These are phyloP conservation scores for Ganoderma lucidum DNA, from an alignment of 1,284 basidiomycete species.

Conservation along the genomic window DNA sequence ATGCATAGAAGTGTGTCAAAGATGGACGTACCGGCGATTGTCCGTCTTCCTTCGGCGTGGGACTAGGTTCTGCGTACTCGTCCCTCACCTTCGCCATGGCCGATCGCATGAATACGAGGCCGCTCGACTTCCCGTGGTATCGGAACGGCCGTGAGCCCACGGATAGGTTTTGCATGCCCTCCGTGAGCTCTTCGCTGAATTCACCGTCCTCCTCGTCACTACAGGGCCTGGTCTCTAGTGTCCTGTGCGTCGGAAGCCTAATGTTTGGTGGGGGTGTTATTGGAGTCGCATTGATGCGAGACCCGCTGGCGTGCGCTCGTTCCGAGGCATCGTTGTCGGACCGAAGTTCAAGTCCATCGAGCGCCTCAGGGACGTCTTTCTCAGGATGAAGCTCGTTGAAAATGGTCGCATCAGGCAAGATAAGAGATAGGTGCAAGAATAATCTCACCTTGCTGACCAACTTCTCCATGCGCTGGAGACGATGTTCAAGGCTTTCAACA, in stretches of 20 bases:
- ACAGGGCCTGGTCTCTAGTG: neutral
- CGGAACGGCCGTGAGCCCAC: slow-evolving; percentile 41
- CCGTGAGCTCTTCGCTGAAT: slow-evolving; percentile 13
- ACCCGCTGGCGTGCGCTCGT: slow-evolving; percentile 12
- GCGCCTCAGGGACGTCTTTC: slow-evolving; percentile 52
- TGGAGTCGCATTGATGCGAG: slow-evolving; percentile 18
- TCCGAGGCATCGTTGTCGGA: slow-evolving; percentile 29
- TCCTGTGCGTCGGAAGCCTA: slow-evolving; percentile 27
- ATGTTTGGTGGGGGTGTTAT: slow-evolving; percentile 14
- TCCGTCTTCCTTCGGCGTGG: neutral
- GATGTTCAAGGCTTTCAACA: slow-evolving; percentile 74
- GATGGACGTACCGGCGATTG: slow-evolving; percentile 26
- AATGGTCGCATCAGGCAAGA: neutral
- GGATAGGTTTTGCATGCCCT: slow-evolving; percentile 35
- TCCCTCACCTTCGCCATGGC: slow-evolving; percentile 53
- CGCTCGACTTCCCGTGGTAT: slow-evolving; percentile 62
- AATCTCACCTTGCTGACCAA: slow-evolving; percentile 61
- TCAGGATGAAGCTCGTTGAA: slow-evolving; percentile 46
- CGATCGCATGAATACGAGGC: slow-evolving; percentile 54
- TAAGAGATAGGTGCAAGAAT: no score
- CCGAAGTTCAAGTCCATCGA: slow-evolving; percentile 29
- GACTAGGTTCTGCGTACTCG: slow-evolving; percentile 28
- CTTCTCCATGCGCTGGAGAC: slow-evolving; percentile 77
- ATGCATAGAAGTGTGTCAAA: no score
- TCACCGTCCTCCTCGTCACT: neutral